Percentiles rank a stretch among this genome's conserved stretches.
Conservation (phyloP, 768 basidiomycete species). For the Boletus fagicola region DNA sequence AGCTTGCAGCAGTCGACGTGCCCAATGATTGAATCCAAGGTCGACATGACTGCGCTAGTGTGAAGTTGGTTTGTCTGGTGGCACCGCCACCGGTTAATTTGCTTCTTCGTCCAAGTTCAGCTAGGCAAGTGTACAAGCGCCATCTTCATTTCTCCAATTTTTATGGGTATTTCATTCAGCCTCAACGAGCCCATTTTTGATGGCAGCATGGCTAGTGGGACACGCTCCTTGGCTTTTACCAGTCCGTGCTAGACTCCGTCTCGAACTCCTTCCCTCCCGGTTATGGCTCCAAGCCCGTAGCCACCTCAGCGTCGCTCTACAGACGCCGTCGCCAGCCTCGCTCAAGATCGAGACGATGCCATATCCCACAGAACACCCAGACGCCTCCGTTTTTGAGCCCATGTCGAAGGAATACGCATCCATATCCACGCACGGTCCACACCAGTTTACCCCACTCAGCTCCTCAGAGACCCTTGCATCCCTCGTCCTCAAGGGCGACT, state of each 20-base stretch:
- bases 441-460: conserved; percentile 21
- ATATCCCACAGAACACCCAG: conserved; percentile 33
- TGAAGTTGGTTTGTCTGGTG: background rate
- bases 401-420: conserved; percentile 34
- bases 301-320: conserved; percentile 27
- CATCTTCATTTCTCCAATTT: background rate
- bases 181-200: conserved; percentile 1
- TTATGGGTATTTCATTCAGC: background rate
- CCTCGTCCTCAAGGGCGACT: conserved; percentile 24
- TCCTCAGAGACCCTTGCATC: conserved; percentile 24
- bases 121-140: background rate
- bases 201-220: conserved; percentile 28
- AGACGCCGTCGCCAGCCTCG: conserved; percentile 36
- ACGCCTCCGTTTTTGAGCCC: conserved; percentile 38
- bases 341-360: conserved; percentile 35
- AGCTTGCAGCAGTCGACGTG: too few relatives aligned
- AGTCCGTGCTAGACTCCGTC: conserved; percentile 14
- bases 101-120: background rate
- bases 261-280: conserved; percentile 12
- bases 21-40: too few relatives aligned
- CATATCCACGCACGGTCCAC: conserved; percentile 6
- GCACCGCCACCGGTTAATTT: conserved; percentile 8
- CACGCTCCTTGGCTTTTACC: conserved; percentile 13
- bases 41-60: too few relatives aligned
- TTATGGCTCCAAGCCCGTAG: conserved; percentile 20